These are phyloP conservation scores for Aspergillus egyptiacus DNA, from an alignment of 495 filamentous ascomycete species.

Conservation along the genomic window DNA sequence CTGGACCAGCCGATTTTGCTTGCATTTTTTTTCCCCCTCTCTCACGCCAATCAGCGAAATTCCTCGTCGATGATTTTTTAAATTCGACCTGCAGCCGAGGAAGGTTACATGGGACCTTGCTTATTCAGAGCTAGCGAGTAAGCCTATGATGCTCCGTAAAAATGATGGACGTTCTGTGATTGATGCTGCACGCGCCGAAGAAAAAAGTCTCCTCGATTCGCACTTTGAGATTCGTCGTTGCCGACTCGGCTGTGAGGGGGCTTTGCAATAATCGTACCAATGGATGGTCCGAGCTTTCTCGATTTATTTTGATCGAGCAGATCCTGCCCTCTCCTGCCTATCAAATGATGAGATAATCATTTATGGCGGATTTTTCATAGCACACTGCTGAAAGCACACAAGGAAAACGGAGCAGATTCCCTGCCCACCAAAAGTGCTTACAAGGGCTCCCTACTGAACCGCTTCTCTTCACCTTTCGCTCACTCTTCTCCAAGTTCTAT, in stretches of 20 bases:
- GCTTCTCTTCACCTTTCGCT: constrained; percentile 20
- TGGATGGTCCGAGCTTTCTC: constrained; percentile 36
- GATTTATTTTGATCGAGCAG: constrained; percentile 23
- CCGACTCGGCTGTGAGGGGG: constrained; percentile 15
- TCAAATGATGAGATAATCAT: constrained; percentile 7
- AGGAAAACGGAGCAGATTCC: background rate
- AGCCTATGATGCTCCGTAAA: constrained; percentile 12
- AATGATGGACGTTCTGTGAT: constrained; percentile 6
- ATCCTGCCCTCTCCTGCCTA: constrained; percentile 19
- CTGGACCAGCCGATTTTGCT: constrained; percentile 23
- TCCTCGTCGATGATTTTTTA: constrained; percentile 22
- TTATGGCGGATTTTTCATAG: constrained; percentile 3
- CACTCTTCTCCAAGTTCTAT: background rate
- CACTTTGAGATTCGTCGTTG: constrained; percentile 15
- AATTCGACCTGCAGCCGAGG: constrained; percentile 30
- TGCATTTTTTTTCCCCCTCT: constrained; percentile 14
- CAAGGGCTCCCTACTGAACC: constrained; percentile 5
- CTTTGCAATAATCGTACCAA: constrained; percentile 18
- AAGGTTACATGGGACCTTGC: constrained; percentile 16
- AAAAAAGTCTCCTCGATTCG: constrained; percentile 1
- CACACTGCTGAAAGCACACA: background rate
- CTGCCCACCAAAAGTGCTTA: background rate
- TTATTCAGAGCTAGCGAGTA: constrained; percentile 8
- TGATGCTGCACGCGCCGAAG: constrained; percentile 9
- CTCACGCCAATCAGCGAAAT: constrained; percentile 36